A percentile compares a stretch with the other conserved stretches of the same genome.
phyloP scores from a whole-genome alignment of 306 rosid genomes.

The Medicago truncatula region MtrunA17r5.0-ANR NC_053045.1:37250001-37250500 shows the following conservation, averaged over 20 bases:
- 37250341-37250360: constrained; percentile 56
- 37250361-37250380: constrained; percentile 56
- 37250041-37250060: neutral
- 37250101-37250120: neutral
- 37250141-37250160: neutral
- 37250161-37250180: constrained; percentile 55
- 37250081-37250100: neutral
- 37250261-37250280: constrained; percentile 45
- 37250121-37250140: neutral
- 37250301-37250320: constrained; percentile 57
- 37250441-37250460: constrained; percentile 27
- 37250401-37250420: constrained; percentile 65
- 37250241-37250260: constrained; percentile 8
- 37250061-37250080: neutral
- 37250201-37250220: neutral
- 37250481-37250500: neutral
- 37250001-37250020: constrained; percentile 28
- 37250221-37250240: constrained; percentile 17
- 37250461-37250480: constrained; percentile 15
- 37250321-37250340: constrained; percentile 50
- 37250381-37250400: constrained; percentile 57
- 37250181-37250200: constrained; percentile 48
- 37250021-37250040: neutral
- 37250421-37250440: constrained; percentile 68
- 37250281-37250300: constrained; percentile 59